Conservation (phyloP, 1,139 yeast genomes). For the Magnusiomyces sp. region DNA sequence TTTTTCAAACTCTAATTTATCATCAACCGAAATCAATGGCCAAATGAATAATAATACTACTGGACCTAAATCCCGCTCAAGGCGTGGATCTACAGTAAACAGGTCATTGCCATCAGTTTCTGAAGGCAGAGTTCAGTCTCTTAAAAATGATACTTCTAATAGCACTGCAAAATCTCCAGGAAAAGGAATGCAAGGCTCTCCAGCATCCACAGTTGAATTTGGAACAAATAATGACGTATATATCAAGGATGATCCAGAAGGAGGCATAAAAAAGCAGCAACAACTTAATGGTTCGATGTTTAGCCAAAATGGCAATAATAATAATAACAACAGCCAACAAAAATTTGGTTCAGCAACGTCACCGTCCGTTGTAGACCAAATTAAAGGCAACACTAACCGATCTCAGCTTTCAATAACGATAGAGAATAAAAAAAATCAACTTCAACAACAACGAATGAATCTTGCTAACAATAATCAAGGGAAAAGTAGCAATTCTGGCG, state of each 20-base stretch:
- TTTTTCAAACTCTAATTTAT: constrained; percentile 13
- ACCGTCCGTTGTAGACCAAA: constrained; percentile 2
- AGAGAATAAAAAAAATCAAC: constrained; percentile 4
- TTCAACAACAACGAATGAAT: constrained; percentile 7
- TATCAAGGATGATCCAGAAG: neutral
- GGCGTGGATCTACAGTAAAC: constrained; percentile 3
- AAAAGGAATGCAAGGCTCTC: neutral
- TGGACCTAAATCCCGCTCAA: constrained; percentile 10
- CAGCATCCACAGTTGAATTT: neutral
- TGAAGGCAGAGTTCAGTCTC: neutral
- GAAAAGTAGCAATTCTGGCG: neutral
- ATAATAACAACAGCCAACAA: constrained; percentile 8
- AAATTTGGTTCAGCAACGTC: neutral
- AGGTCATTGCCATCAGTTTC: constrained; percentile 1
- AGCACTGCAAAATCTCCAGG: neutral
- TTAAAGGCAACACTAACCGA: neutral
- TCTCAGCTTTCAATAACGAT: neutral
- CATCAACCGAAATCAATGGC: too few species aligned
- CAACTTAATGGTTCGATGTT: neutral
- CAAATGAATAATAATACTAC: constrained; percentile 5
- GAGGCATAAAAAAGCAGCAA: neutral
- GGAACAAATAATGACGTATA: neutral
- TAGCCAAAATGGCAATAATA: neutral
- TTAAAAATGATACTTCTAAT: neutral
- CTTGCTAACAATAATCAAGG: neutral